Evolutionary conservation across 164 flowering plant genomes (phyloP).

Genomic region (Chimonanthus salicifolius): DNA sequence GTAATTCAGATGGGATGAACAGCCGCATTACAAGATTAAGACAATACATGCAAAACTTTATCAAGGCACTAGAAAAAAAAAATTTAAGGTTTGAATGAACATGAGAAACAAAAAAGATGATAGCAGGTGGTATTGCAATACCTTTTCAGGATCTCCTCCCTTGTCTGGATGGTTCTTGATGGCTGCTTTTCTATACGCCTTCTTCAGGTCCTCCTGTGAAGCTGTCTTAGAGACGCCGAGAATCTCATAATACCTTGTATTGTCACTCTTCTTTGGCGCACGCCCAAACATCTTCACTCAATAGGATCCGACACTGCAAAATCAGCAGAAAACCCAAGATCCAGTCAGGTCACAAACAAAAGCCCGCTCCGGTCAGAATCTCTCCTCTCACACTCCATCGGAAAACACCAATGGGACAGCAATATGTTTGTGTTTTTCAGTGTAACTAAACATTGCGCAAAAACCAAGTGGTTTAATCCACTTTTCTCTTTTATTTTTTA

Average conservation of each 20-base stretch:
- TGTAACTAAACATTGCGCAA: no score
- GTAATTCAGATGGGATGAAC: no score
- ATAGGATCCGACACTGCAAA: not conserved
- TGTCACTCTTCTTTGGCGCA: conserved; percentile 82
- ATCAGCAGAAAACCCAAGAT: not conserved
- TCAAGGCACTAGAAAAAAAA: no score
- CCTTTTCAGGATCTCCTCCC: conserved; percentile 98
- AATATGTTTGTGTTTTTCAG: no score
- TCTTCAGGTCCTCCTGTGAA: conserved; percentile 77
- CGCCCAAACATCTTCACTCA: conserved; percentile 70
- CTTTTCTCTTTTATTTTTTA: no score
- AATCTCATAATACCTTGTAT: conserved; percentile 69
- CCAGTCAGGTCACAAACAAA: not conserved
- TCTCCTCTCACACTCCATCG: no score
- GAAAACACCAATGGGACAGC: no score
- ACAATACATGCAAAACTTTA: no score
- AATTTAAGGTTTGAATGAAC: not conserved
- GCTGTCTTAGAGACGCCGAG: conserved; percentile 80
- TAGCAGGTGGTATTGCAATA: conserved; percentile 3
- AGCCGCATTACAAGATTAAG: no score
- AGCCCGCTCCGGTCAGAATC: no score
- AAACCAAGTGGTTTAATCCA: no score
- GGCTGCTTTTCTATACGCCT: conserved; percentile 88
- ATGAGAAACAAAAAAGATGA: not conserved
- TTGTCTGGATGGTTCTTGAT: conserved; percentile 96